A percentile compares a stretch with the other conserved stretches of the same genome.
Evolutionary conservation across 352 stramenopile species (phyloP).

Genomic region (Phytopythium kandeliae): DNA sequence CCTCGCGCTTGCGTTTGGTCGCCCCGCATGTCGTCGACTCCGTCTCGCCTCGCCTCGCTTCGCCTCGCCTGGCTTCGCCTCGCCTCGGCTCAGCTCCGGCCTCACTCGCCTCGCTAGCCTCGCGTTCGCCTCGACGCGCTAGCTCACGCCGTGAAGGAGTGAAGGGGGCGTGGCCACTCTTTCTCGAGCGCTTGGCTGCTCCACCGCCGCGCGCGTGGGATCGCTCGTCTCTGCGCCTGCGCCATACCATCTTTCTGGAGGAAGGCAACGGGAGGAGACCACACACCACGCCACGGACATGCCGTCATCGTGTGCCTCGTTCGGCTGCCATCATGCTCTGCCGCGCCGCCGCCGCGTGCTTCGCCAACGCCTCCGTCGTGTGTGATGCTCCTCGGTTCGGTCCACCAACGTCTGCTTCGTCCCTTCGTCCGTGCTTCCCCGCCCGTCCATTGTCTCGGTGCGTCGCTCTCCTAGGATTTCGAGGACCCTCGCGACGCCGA

Average conservation of each 20-base stretch:
- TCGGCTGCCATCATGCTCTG: slow-evolving; percentile 35
- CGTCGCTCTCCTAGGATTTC: slow-evolving; percentile 70
- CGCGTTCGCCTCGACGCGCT: neutral
- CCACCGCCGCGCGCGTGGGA: neutral
- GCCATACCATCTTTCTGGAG: neutral
- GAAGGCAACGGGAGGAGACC: slow-evolving; percentile 8
- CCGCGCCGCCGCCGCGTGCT: slow-evolving; percentile 3
- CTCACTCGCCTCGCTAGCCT: neutral
- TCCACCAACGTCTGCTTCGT: slow-evolving; percentile 37
- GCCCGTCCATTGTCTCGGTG: slow-evolving; percentile 12
- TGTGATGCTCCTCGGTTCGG: slow-evolving; percentile 3
- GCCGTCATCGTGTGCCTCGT: slow-evolving; percentile 3
- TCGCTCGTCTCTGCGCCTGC: neutral
- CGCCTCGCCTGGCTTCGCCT: neutral
- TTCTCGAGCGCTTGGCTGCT: neutral
- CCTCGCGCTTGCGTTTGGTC: neutral
- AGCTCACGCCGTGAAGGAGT: neutral
- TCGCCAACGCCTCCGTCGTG: neutral
- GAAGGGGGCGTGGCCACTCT: neutral
- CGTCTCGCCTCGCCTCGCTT: neutral
- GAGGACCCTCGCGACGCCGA: slow-evolving; percentile 86
- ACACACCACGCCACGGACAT: neutral
- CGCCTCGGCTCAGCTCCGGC: no score
- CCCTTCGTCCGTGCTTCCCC: slow-evolving; percentile 40
- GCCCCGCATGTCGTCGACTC: neutral